Base-by-base conservation (phyloP, 257 asterid species). In the Catharanthus roseus region DNA sequence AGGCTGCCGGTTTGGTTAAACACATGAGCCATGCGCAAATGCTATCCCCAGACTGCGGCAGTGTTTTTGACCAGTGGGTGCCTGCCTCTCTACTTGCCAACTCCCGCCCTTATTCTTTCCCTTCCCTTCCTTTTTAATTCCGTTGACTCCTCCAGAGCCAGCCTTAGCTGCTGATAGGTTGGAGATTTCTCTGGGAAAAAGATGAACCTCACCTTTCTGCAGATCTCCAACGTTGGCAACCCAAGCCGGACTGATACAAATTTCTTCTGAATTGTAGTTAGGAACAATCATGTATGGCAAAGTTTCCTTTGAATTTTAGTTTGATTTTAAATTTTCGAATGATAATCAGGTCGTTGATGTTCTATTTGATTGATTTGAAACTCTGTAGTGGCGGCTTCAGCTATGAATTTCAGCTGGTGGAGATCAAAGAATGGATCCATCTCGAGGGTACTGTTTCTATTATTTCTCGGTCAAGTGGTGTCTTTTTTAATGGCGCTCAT, bases 391-490 rank as follows among this genome's bases (percentile, higher is more conserved):
- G n/a, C 28, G 3, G 3, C 49, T 50, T 38, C 10, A 39, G 76
- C 51, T 44, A 80, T 80, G 84, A 63, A 69, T 72, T 73, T 12
- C 57, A 70, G 8, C 34, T 18, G 72, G 44, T 72, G 73, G 80
- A 47, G 62, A 57, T n/a, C n/a, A n/a, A 76, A 56, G 58, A 42
- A 77, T 54, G 83, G 68, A 42, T 79, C 70, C 15, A 1, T 75
- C n/a, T 24, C 60, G 45, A 76, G 64, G 82, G 72, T 72, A 23
- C 49, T 85, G 79, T 33, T 36, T 29, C 45, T 78, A 62, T 24
- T 89, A 74, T 81, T 84, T 34, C 77, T 89, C 10, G 96, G 96
- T 5, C 95, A 89, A 79, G 31, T 87, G 56, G 85, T 83, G 29
- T 86, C 96, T 68, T 75, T 87, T 16, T 65, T 72, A 34, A 55